Percentiles rank a stretch among this genome's conserved stretches.
These are phyloP conservation scores for Hanseniaspora jakobsenii DNA, from an alignment of 805 yeast species.

Conservation along the genomic window DNA sequence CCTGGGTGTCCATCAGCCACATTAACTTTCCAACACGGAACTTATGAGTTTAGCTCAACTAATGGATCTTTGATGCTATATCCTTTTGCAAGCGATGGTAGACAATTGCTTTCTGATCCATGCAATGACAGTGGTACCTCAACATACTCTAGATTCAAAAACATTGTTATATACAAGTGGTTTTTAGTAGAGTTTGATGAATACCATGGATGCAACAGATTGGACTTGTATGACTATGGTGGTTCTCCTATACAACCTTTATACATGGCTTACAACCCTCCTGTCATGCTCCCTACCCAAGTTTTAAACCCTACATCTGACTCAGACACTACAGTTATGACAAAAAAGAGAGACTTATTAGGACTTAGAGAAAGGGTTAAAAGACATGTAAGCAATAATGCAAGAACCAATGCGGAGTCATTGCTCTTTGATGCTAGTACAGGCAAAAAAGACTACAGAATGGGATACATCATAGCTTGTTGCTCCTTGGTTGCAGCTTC, in stretches of 20 bases:
- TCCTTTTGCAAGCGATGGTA: constrained; percentile 80
- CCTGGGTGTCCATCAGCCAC: constrained; percentile 80
- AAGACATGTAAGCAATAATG: constrained; percentile 8
- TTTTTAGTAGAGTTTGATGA: constrained; percentile 53
- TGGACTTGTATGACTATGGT: constrained; percentile 63
- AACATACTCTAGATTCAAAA: constrained; percentile 59
- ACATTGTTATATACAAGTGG: constrained; percentile 45
- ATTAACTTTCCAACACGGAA: constrained; percentile 81
- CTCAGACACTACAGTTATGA: constrained; percentile 15
- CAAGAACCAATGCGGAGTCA: constrained; percentile 9
- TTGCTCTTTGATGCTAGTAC: not conserved
- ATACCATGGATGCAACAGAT: constrained; percentile 72
- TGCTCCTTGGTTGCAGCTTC: constrained; percentile 2
- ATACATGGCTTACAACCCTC: constrained; percentile 85
- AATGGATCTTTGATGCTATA: constrained; percentile 59
- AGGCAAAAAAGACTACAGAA: not conserved
- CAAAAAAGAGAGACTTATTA: not conserved
- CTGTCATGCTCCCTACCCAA: constrained; percentile 87
- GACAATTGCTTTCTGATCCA: constrained; percentile 82
- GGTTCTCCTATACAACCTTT: constrained; percentile 77
- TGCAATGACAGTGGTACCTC: constrained; percentile 56
- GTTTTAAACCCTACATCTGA: constrained; percentile 66
- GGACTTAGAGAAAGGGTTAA: constrained; percentile 12
- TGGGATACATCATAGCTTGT: constrained; percentile 7
- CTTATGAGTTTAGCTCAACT: constrained; percentile 39